Conservation (phyloP, 164 flowering plant species). For the Aristolochia fimbriata region DNA sequence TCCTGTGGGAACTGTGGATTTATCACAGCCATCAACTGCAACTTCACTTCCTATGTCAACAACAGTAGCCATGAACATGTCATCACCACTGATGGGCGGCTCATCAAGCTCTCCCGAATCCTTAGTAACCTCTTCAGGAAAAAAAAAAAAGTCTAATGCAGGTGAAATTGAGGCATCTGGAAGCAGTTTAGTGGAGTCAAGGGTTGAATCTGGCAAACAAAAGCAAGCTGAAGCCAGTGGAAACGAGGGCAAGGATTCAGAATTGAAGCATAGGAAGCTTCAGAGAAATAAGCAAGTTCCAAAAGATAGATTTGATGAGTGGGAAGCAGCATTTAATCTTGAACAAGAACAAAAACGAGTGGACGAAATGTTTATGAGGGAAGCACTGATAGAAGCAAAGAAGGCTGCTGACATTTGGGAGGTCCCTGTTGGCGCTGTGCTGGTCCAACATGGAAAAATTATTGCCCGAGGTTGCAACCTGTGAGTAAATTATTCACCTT, state of each 20-base stretch:
- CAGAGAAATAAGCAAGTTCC: conserved; percentile 50
- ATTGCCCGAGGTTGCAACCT: conserved; percentile 90
- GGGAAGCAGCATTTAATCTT: conserved; percentile 81
- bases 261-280: conserved; percentile 48
- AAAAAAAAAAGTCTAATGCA: conserved; percentile 17
- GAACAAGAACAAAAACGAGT: conserved; percentile 64
- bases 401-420: conserved; percentile 95
- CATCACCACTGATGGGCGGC: neutral
- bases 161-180: neutral
- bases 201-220: conserved; percentile 14
- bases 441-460: conserved; percentile 76
- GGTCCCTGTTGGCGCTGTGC: conserved; percentile 96
- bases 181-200: neutral
- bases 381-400: conserved; percentile 80
- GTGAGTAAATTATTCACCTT: conserved; percentile 32
- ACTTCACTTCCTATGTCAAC: conserved; percentile 1
- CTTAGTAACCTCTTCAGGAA: conserved; percentile 23
- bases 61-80: neutral
- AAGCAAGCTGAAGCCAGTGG: conserved; percentile 19
- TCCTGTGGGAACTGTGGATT: conserved; percentile 12
- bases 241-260: conserved; percentile 28
- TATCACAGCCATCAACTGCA: conserved; percentile 14
- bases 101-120: conserved; percentile 14
- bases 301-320: conserved; percentile 78
- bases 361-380: conserved; percentile 92